phyloP scores from a whole-genome alignment of 2,329 filamentous ascomycete species.

The Aurifilum marmelostoma region DNA sequence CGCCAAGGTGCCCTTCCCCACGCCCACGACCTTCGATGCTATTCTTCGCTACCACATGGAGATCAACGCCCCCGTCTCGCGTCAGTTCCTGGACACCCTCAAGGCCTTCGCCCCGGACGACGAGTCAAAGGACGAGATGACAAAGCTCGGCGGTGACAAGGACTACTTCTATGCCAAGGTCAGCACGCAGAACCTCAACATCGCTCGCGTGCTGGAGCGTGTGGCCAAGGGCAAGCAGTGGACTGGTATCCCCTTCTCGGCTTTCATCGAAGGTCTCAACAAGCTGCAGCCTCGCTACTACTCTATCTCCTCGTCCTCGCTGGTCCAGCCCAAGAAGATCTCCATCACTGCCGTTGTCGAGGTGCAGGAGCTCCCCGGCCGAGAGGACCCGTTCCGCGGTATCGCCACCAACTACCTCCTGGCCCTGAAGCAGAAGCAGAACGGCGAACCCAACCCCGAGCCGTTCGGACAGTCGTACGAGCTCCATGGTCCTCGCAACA shows the following conservation, averaged over 20 bases:
- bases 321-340: constrained; percentile 92
- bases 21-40: constrained; percentile 94
- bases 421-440: constrained; percentile 95
- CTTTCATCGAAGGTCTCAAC: constrained; percentile 88
- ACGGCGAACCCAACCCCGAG: constrained; percentile 80
- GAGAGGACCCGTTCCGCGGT: constrained; percentile 80
- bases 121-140: constrained; percentile 81
- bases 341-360: constrained; percentile 96
- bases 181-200: constrained; percentile 80
- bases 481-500: constrained; percentile 88
- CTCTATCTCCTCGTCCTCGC: constrained; percentile 96
- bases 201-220: constrained; percentile 78
- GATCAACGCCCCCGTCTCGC: constrained; percentile 91
- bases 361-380: constrained; percentile 75
- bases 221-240: constrained; percentile 77
- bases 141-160: constrained; percentile 87
- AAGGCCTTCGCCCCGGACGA: constrained; percentile 90
- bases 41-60: constrained; percentile 95
- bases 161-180: constrained; percentile 93
- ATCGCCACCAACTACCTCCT: constrained; percentile 97
- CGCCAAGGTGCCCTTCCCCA: constrained; percentile 96
- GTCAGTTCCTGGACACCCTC: constrained; percentile 87
- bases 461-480: constrained; percentile 85
- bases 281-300: constrained; percentile 99
- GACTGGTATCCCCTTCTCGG: constrained; percentile 86